Conservation (phyloP, 306 rosid genomes). For the Betula pendula region DNA sequence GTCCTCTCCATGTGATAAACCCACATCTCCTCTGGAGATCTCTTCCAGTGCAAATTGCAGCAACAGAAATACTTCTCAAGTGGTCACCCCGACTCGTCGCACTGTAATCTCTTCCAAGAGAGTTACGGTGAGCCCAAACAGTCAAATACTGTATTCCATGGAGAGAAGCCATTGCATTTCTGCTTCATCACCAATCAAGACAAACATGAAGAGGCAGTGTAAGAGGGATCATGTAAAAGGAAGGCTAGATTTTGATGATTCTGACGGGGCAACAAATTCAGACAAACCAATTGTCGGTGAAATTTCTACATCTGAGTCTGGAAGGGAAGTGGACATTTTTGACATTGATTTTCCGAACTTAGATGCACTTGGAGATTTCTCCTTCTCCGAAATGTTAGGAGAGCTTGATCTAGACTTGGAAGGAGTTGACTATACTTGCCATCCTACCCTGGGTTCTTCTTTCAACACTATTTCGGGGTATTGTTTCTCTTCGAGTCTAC, state of each 20-base stretch:
- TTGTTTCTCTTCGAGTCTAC: slow-evolving; percentile 28
- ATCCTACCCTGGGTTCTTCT: slow-evolving; percentile 38
- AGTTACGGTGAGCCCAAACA: slow-evolving; percentile 68
- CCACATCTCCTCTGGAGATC: slow-evolving; percentile 54
- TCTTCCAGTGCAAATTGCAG: slow-evolving; percentile 45
- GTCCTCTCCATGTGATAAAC: slow-evolving; percentile 49
- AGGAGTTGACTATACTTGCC: slow-evolving; percentile 49
- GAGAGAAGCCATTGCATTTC: slow-evolving; percentile 70
- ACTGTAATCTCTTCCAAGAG: slow-evolving; percentile 78
- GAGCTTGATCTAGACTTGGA: slow-evolving; percentile 61
- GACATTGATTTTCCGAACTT: slow-evolving; percentile 59
- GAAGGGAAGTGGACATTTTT: slow-evolving; percentile 45
- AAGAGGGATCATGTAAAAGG: slow-evolving; percentile 76
- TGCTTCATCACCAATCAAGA: slow-evolving; percentile 53
- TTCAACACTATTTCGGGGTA: slow-evolving; percentile 61
- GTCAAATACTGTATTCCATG: slow-evolving; percentile 56
- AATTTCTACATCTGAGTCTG: slow-evolving; percentile 49
- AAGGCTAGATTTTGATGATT: slow-evolving; percentile 66
- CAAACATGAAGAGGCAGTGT: slow-evolving; percentile 36
- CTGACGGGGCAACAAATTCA: slow-evolving; percentile 37
- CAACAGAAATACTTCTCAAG: slow-evolving; percentile 36
- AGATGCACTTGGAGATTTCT: slow-evolving; percentile 68
- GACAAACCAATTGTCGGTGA: slow-evolving; percentile 40
- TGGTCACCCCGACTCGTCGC: slow-evolving; percentile 48
- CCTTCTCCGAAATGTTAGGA: slow-evolving; percentile 61